Conservation (phyloP, 768 basidiomycete genomes). For the Termitomyces bulborhizus region DNA sequence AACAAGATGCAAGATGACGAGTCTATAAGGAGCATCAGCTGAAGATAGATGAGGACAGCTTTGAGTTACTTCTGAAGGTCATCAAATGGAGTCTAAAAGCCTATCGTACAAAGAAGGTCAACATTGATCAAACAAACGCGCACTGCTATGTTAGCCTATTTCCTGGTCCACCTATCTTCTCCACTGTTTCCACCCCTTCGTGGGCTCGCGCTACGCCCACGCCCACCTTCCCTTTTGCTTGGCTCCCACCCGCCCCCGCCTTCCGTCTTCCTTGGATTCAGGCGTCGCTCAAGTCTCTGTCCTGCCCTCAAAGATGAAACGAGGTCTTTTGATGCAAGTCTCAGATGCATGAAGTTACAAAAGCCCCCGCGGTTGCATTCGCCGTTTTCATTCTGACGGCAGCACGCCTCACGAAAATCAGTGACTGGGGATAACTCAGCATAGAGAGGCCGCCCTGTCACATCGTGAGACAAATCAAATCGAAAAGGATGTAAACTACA, state of each 20-base stretch:
- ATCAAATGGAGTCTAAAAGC: background rate
- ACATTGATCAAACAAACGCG: background rate
- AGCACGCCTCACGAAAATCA: conserved; percentile 98
- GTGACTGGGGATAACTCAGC: conserved; percentile 98
- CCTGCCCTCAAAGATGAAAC: conserved; percentile 74
- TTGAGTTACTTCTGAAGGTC: conserved; percentile 2
- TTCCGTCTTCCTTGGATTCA: conserved; percentile 60
- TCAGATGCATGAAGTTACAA: conserved; percentile 98
- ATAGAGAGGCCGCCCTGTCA: conserved; percentile 81
- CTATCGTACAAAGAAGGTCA: conserved; percentile 4
- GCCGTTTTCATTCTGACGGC: conserved; percentile 97
- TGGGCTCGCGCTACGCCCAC: conserved; percentile 69
- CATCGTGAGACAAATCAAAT: conserved; percentile 3
- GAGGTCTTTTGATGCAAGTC: conserved; percentile 80
- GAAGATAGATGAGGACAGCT: background rate
- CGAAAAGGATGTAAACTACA: conserved; percentile 19
- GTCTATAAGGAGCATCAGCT: conserved; percentile 4
- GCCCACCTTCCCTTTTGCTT: conserved; percentile 55
- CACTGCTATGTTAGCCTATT: conserved; percentile 21
- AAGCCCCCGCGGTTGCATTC: conserved; percentile 98
- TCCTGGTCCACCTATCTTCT: conserved; percentile 76
- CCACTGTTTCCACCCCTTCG: conserved; percentile 57
- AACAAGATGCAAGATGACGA: background rate
- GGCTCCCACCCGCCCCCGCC: conserved; percentile 84
- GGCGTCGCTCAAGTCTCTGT: conserved; percentile 75